Evolutionary conservation across 2,329 filamentous ascomycete genomes (phyloP), one percentile per base, ranked within the genome.

Genomic region (Drechslera avenae): DNA sequence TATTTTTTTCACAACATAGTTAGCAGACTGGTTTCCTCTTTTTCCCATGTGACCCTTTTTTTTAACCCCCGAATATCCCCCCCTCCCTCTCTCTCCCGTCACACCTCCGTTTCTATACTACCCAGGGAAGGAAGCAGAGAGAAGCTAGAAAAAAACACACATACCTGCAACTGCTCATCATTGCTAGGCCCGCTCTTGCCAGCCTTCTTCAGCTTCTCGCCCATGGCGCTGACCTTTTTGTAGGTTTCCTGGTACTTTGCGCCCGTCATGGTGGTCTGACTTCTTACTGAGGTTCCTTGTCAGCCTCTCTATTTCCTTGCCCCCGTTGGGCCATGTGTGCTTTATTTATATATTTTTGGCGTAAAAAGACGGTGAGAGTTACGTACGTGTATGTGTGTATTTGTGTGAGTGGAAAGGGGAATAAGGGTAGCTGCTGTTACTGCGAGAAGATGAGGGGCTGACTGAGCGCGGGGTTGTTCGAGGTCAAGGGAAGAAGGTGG

Each of bases 81-180:
- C n/a, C n/a, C n/a, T n/a, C n/a, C n/a, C n/a, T n/a, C n/a, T n/a
- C n/a, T n/a, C 23, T 28, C 8, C 9, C 23, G 9, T 28, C 19
- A 21, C 4, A 21, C 19, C 7, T 21, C 19, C 19, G n/a, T n/a
- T n/a, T n/a, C n/a, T n/a, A n/a, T n/a, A 21, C 19, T 21, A 6
- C 8, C 3, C 39, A 16, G 19, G 13, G 10, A 30, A 8, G n/a
- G 17, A 34, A 31, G 5, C 19, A 26, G 17, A 2, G 17, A 18
- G 37, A 18, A 13, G 4, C n/a, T n/a, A n/a, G 19, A 39, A 17
- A 28, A 26, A 21, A 28, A 8, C 37, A 17, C 34, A 28, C 64
- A 30, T 69, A 77, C 81, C 67, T 85, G 75, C 64, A 91, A 83
- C 59, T 66, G 58, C 54, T 73, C 67, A 23, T 69, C 67, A 41